Percentiles rank a stretch among this genome's conserved stretches.
Conservation (phyloP, 2,329 filamentous ascomycete species). For the Stenocarpella maydis region DNA sequence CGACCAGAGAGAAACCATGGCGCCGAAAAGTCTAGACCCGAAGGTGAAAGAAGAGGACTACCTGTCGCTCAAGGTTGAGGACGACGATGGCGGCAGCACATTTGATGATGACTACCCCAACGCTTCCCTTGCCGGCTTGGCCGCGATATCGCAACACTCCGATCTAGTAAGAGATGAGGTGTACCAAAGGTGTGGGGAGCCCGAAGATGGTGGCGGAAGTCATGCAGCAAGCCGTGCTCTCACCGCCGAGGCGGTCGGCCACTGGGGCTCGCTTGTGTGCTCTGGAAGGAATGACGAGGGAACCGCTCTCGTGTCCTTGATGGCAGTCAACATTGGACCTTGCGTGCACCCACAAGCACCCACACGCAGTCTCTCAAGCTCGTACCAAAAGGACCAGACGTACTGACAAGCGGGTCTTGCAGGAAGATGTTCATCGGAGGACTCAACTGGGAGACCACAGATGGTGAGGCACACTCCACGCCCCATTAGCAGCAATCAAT, state of each 20-base stretch:
- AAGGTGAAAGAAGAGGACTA: slow-evolving; percentile 5
- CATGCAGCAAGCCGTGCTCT: slow-evolving; percentile 15
- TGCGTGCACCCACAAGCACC: slow-evolving; percentile 2
- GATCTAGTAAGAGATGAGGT: slow-evolving; percentile 14
- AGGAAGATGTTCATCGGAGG: slow-evolving; percentile 99
- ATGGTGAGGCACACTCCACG: slow-evolving; percentile 71
- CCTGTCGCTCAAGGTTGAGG: slow-evolving; percentile 27
- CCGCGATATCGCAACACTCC: slow-evolving; percentile 15
- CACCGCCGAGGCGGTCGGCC: slow-evolving; percentile 1
- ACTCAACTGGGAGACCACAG: slow-evolving; percentile 98
- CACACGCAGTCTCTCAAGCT: slow-evolving; percentile 28
- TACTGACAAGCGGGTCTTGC: slow-evolving; percentile 43
- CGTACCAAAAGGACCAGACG: neutral
- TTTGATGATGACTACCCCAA: slow-evolving; percentile 25
- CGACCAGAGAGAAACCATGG: slow-evolving; percentile 23
- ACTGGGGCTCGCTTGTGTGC: slow-evolving; percentile 2
- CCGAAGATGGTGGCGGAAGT: neutral
- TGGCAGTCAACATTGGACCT: neutral
- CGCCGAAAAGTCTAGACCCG: slow-evolving; percentile 17
- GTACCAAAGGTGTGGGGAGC: slow-evolving; percentile 3
- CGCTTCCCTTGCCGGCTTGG: neutral
- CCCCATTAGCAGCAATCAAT: slow-evolving; percentile 3
- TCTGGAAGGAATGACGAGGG: neutral
- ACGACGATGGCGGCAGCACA: slow-evolving; percentile 4
- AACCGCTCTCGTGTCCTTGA: neutral